Base-by-base conservation (phyloP, 2,329 filamentous ascomycete genomes). In the Cadophora sp. region DNA sequence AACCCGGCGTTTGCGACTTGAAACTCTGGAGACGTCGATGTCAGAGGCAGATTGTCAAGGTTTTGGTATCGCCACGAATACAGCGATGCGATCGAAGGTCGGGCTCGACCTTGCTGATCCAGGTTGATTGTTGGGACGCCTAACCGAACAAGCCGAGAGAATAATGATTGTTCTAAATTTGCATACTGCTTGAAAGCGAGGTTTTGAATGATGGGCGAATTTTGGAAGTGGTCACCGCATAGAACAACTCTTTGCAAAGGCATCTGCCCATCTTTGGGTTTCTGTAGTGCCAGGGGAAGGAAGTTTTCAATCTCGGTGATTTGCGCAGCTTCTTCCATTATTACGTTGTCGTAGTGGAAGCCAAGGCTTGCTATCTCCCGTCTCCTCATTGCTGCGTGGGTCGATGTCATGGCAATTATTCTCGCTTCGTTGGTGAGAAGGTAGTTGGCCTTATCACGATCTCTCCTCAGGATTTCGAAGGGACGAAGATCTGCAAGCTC, bases 241-340 rank as follows among this genome's bases (percentile, higher is more conserved):
- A 99, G 85, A 2, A 99, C 93, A 6, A 99, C 90, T 50, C 97
- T 87, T 79, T 97, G 93, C 14, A 99, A 82, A 3, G 90, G 88
- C 73, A 92, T 86, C 76, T 93, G 86, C 40, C 91, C 91, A 62
- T 90, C 83, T 72, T 88, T 87, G 24, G 91, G 88, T 71, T 92
- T 93, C 78, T 99, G 97, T 80, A 99, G 86, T n/a, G 94, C 92
- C 64, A 97, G 84, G 0, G 96, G 96, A 71, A 99, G 93, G 80
- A 99, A 98, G 72, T 93, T 97, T 78, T 99, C 96, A 56, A 97
- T 92, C 79, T 99, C 96, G 0, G 95, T 99, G 77, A 99, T 95
- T 77, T 99, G 96, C 14, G 96, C 96, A 5, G 96, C 95, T 84
- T 99, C 96, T 82, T 99, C 96, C 92, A 99, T 97, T 64, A 99